Percentiles rank a stretch among this genome's conserved stretches.
Evolutionary conservation across 2,329 filamentous ascomycete genomes (phyloP).

Genomic region (Tympanopsis confertula): DNA sequence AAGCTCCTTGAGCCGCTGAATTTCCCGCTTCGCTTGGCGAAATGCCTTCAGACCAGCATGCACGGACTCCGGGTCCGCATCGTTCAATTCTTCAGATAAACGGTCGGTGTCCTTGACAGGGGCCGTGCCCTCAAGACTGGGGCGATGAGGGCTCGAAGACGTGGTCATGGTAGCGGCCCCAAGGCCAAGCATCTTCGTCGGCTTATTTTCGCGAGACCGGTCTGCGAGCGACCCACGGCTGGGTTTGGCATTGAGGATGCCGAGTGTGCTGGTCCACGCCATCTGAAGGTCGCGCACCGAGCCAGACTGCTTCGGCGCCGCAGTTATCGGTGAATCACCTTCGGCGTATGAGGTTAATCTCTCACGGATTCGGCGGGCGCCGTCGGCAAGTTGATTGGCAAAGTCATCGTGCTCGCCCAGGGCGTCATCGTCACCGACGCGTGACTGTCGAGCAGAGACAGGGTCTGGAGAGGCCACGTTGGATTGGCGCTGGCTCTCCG

Average conservation of each 20-base stretch:
- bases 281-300: conserved; percentile 16
- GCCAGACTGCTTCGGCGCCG: conserved; percentile 17
- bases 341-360: conserved; percentile 60
- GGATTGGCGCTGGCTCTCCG: conserved; percentile 12
- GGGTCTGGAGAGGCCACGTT: not conserved
- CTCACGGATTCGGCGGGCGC: conserved; percentile 61
- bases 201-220: conserved; percentile 35
- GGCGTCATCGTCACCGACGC: conserved; percentile 34
- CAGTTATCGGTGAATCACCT: conserved; percentile 37
- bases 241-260: conserved; percentile 53
- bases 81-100: conserved; percentile 6
- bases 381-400: conserved; percentile 58
- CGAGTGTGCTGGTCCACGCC: conserved; percentile 42
- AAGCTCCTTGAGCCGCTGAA: conserved; percentile 42
- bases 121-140: conserved; percentile 17
- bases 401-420: conserved; percentile 57
- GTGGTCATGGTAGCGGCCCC: conserved; percentile 27
- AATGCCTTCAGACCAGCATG: conserved; percentile 44
- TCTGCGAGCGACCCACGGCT: conserved; percentile 55
- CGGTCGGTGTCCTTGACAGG: conserved; percentile 2
- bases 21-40: conserved; percentile 41
- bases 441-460: conserved; percentile 21
- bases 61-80: conserved; percentile 16
- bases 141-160: conserved; percentile 25
- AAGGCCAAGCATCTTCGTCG: conserved; percentile 50